These are phyloP conservation scores for Neospermospora avenae DNA, from an alignment of 2,329 filamentous ascomycete species.

Conservation along the genomic window DNA sequence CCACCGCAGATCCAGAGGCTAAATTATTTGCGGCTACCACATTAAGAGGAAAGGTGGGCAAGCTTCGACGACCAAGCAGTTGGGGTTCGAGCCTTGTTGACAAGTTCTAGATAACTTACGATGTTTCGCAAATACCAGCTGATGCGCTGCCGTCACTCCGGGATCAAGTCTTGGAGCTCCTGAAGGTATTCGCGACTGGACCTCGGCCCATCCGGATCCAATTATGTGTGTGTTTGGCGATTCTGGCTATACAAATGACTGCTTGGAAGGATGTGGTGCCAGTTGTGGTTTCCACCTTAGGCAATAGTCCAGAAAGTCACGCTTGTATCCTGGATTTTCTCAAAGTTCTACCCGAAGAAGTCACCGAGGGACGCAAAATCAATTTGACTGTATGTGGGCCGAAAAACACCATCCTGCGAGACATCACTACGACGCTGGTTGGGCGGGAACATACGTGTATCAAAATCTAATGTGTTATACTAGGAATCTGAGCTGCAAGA, in stretches of 20 bases:
- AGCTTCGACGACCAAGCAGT: conserved; percentile 56
- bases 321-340: conserved; percentile 93
- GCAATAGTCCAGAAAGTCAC: conserved; percentile 72
- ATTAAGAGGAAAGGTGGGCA: conserved; percentile 94
- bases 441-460: conserved; percentile 36
- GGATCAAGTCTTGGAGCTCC: conserved; percentile 76
- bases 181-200: conserved; percentile 77
- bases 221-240: conserved; percentile 90
- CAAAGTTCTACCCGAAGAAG: conserved; percentile 95
- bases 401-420: conserved; percentile 46
- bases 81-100: conserved; percentile 16
- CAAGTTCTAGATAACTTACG: conserved; percentile 79
- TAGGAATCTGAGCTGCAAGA: conserved; percentile 92
- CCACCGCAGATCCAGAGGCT: conserved; percentile 74
- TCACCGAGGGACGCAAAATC: conserved; percentile 98
- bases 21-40: conserved; percentile 96
- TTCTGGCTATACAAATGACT: conserved; percentile 93
- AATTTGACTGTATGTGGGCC: conserved; percentile 93
- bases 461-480: conserved; percentile 47
- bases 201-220: conserved; percentile 85
- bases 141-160: conserved; percentile 73
- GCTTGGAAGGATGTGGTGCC: conserved; percentile 91
- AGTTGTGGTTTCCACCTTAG: conserved; percentile 75
- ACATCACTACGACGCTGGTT: conserved; percentile 35
- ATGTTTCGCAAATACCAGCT: conserved; percentile 82